Conservation (phyloP, 352 stramenopile genomes). For the Phytophthora pistaciae region DNA sequence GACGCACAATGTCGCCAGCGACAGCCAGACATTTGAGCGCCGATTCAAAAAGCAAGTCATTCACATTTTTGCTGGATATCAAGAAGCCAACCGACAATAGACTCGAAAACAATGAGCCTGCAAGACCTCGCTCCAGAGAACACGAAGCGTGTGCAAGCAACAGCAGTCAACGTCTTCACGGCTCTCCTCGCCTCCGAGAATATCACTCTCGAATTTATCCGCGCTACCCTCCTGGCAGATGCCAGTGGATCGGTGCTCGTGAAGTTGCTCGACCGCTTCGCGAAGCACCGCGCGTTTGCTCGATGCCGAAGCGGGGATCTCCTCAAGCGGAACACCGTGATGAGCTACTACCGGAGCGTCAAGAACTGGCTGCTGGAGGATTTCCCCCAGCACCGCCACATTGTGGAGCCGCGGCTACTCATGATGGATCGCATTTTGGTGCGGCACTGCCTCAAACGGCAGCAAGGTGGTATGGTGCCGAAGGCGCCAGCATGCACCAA, state of each 20-base stretch:
- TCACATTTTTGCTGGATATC: not conserved
- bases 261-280: not conserved
- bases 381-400: not conserved
- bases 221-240: not conserved
- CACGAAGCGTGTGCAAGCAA: not conserved
- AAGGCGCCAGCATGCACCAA: conserved; percentile 25
- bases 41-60: not conserved
- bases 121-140: not conserved
- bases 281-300: not conserved
- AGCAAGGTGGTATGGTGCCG: conserved; percentile 5
- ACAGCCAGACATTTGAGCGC: not conserved
- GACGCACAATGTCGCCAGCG: not conserved
- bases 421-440: conserved; percentile 11
- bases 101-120: not conserved
- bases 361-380: not conserved
- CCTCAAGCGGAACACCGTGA: not conserved
- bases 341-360: not conserved
- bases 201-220: not conserved
- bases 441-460: conserved; percentile 11
- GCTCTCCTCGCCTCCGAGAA: not conserved
- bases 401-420: conserved; percentile 6
- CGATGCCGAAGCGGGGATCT: not conserved
- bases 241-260: not conserved
- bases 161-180: not conserved
- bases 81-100: not conserved